Conservation (phyloP, 192 early-diverging fungal genomes). For the Backusella circina region DNA sequence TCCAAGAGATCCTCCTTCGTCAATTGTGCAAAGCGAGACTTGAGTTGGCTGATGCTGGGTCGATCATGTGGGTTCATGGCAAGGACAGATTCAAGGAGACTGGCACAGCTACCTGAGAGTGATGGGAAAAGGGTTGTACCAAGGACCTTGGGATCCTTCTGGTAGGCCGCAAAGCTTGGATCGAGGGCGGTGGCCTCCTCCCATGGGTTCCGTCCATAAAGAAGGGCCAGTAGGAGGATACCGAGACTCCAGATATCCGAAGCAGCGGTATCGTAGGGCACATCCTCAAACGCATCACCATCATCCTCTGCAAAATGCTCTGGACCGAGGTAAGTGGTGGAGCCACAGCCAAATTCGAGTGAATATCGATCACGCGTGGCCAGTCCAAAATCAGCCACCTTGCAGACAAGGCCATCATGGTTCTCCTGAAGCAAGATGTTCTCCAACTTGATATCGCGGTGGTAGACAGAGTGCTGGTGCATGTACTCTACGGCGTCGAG, state of each 20-base stretch:
- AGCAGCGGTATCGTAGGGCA: constrained; percentile 51
- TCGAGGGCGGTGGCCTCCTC: constrained; percentile 47
- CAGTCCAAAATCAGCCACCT: constrained; percentile 91
- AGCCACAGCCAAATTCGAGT: constrained; percentile 84
- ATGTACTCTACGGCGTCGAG: constrained; percentile 75
- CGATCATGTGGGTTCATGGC: constrained; percentile 41
- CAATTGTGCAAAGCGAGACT: constrained; percentile 2
- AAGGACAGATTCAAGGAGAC: constrained; percentile 42
- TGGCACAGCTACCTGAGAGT: constrained; percentile 33
- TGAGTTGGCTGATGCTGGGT: constrained; percentile 26
- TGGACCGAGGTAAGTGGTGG: constrained; percentile 88
- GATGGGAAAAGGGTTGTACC: constrained; percentile 40
- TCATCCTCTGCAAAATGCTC: constrained; percentile 48
- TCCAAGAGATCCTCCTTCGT: background rate
- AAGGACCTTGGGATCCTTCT: constrained; percentile 39
- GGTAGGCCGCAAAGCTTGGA: constrained; percentile 45
- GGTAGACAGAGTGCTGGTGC: constrained; percentile 79
- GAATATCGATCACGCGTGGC: constrained; percentile 74
- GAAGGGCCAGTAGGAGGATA: constrained; percentile 69
- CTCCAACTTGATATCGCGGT: constrained; percentile 93
- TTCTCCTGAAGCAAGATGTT: constrained; percentile 63
- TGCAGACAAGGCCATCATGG: constrained; percentile 29
- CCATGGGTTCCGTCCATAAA: constrained; percentile 83
- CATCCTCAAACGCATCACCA: constrained; percentile 23
- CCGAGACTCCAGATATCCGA: constrained; percentile 83